A percentile compares a stretch with the other conserved stretches of the same genome.
These are phyloP conservation scores for Aulographum hederae DNA, from an alignment of 2,329 filamentous ascomycete species.

Conservation along the genomic window DNA sequence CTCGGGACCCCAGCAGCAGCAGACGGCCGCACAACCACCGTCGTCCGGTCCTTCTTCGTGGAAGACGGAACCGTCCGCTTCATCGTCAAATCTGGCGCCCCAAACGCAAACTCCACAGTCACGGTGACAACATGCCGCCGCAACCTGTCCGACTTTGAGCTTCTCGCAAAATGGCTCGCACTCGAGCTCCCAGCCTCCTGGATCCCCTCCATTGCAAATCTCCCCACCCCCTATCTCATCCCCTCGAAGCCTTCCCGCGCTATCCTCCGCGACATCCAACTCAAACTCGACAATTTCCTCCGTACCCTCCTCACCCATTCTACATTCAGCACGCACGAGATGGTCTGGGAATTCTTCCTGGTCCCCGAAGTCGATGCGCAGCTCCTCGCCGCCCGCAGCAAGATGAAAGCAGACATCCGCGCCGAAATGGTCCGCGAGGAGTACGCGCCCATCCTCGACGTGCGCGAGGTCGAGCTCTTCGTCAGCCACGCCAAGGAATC, in stretches of 20 bases:
- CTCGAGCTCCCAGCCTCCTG: constrained; percentile 91
- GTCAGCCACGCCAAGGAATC: constrained; percentile 81
- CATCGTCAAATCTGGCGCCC: constrained; percentile 84
- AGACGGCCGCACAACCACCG: constrained; percentile 73
- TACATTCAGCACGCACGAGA: constrained; percentile 88
- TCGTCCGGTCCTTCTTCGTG: constrained; percentile 90
- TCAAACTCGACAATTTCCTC: constrained; percentile 72
- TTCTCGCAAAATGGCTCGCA: constrained; percentile 63
- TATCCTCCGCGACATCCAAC: constrained; percentile 71
- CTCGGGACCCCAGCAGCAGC: constrained; percentile 48
- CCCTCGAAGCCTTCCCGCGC: constrained; percentile 80
- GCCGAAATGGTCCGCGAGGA: constrained; percentile 78
- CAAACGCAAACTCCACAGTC: constrained; percentile 62
- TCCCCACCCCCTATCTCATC: constrained; percentile 71
- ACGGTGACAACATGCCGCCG: constrained; percentile 89
- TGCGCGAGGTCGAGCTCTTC: constrained; percentile 83
- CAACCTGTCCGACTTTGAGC: constrained; percentile 78
- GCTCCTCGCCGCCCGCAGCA: constrained; percentile 77
- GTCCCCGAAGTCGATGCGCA: constrained; percentile 83
- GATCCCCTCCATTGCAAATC: constrained; percentile 61
- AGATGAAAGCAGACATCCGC: constrained; percentile 67
- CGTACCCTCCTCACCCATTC: constrained; percentile 74
- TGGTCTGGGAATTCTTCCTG: constrained; percentile 97
- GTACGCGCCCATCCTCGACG: constrained; percentile 60
- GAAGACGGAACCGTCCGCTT: constrained; percentile 88